These are phyloP conservation scores for Dioscorea dumetorum DNA, from an alignment of 106 monocot species.

Conservation along the genomic window DNA sequence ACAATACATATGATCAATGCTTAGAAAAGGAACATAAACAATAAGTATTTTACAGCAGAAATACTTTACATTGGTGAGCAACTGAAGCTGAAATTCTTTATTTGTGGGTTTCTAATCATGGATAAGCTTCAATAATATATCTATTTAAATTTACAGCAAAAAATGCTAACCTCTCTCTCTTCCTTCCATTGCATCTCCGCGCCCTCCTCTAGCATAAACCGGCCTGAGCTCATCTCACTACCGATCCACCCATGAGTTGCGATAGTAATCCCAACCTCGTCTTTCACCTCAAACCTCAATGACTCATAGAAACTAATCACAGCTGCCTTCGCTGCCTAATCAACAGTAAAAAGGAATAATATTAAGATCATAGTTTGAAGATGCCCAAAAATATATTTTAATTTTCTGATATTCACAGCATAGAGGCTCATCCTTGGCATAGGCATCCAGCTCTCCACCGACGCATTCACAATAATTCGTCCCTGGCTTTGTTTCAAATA, in stretches of 20 bases:
- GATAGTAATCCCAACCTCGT: conserved; percentile 63
- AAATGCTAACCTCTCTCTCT: conserved; percentile 57
- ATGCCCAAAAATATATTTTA: neutral
- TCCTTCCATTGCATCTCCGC: conserved; percentile 84
- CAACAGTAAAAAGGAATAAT: neutral
- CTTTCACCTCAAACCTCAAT: conserved; percentile 60
- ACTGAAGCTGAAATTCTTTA: neutral
- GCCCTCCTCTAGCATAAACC: conserved; percentile 75
- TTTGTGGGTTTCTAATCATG: neutral
- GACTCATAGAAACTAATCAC: conserved; percentile 77
- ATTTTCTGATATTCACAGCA: conserved; percentile 15
- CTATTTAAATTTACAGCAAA: neutral
- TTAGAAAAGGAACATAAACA: no score
- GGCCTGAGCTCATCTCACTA: conserved; percentile 51
- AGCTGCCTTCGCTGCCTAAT: conserved; percentile 80
- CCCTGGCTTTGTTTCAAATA: conserved; percentile 29
- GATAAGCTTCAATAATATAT: neutral
- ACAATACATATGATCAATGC: no score
- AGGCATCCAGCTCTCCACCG: conserved; percentile 36
- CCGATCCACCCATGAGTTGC: conserved; percentile 81
- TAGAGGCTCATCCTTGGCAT: conserved; percentile 48
- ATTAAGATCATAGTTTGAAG: neutral
- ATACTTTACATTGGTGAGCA: no score
- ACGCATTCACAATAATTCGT: conserved; percentile 34
- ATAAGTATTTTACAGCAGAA: no score